Percentiles rank a stretch among this genome's conserved stretches.
Conservation (phyloP, 2,329 filamentous ascomycete genomes). For the Aspergillus brasiliensis region DNA sequence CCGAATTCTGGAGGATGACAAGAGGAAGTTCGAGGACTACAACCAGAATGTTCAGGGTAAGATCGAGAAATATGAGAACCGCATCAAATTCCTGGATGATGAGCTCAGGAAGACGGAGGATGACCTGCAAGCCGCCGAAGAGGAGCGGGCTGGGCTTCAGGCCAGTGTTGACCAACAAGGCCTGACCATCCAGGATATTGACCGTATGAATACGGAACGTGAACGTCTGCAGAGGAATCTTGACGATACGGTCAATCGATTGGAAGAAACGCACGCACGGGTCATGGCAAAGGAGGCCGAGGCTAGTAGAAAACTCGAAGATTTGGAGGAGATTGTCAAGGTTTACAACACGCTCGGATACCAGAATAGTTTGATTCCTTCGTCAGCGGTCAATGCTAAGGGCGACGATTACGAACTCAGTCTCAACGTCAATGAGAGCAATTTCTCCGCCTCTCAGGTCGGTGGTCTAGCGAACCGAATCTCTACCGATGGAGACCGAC, state of each 20-base stretch:
- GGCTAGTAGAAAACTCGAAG: constrained; percentile 81
- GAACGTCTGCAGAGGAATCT: constrained; percentile 90
- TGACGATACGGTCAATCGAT: constrained; percentile 70
- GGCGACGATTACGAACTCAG: constrained; percentile 82
- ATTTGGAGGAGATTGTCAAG: constrained; percentile 87
- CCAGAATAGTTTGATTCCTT: constrained; percentile 86
- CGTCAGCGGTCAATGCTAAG: constrained; percentile 80
- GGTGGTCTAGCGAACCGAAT: constrained; percentile 53
- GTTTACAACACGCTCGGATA: constrained; percentile 93
- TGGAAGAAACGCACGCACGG: constrained; percentile 83
- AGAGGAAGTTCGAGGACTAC: constrained; percentile 92
- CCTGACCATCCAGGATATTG: constrained; percentile 96
- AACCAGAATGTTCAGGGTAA: constrained; percentile 81
- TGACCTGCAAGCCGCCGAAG: constrained; percentile 78
- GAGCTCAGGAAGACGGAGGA: constrained; percentile 77
- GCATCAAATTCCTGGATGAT: constrained; percentile 79
- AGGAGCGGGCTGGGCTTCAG: constrained; percentile 78
- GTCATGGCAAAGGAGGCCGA: constrained; percentile 87
- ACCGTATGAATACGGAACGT: constrained; percentile 95
- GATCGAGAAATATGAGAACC: constrained; percentile 82
- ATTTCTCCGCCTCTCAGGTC: constrained; percentile 68
- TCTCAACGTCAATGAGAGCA: constrained; percentile 77
- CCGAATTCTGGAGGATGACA: constrained; percentile 92
- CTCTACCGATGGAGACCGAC: constrained; percentile 65
- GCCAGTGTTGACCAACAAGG: constrained; percentile 87